Evolutionary conservation across 2,329 filamentous ascomycete genomes (phyloP), one percentile per base, ranked within the genome.

Genomic region (Coleophoma cylindrospora): DNA sequence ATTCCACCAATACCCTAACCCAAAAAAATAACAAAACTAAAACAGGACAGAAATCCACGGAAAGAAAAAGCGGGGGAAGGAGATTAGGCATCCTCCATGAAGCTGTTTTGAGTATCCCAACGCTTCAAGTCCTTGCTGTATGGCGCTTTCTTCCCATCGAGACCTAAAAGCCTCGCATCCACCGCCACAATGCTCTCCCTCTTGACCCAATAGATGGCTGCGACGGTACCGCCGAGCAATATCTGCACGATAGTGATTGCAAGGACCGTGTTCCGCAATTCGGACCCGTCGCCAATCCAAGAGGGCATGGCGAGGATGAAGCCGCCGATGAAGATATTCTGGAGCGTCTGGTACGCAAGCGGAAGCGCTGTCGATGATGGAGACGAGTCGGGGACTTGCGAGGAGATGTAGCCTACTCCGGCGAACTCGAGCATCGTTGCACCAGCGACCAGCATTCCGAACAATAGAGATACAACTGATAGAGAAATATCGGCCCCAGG

Each of bases 221-320:
- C 48, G 11, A 54, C 55, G 3, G 49, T 55, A 38, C 52, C 54
- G 1, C 46, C 49, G n/a, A 59, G 2, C 15, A 60, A 49, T 10
- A 59, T 41, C 13, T 52, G 50, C 12, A 56, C 13, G 2, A 62
- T 53, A 2, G 48, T 38, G 9, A 61, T 14, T 10, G 44, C 58
- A 27, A 62, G 55, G 11, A 44, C 52, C 3, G 53, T 53, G 4
- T 44, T 45, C 22, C 56, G 57, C 12, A 62, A 36, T 3, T 54
- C 49, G 27, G 46, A 46, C 12, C 52, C 50, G 40, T 52, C 41
- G 10, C 43, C 21, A 4, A 60, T 49, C 55, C 55, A 61, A 13
- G 51, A 43, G 3, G 59, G 59, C 32, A 60, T 48, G 1, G 47
- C 55, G 8, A 61, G 53, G n/a, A 56, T 48, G 41, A 58, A 60